Evolutionary conservation across 352 stramenopile species (phyloP).

Genomic region (Phytopythium vexans): DNA sequence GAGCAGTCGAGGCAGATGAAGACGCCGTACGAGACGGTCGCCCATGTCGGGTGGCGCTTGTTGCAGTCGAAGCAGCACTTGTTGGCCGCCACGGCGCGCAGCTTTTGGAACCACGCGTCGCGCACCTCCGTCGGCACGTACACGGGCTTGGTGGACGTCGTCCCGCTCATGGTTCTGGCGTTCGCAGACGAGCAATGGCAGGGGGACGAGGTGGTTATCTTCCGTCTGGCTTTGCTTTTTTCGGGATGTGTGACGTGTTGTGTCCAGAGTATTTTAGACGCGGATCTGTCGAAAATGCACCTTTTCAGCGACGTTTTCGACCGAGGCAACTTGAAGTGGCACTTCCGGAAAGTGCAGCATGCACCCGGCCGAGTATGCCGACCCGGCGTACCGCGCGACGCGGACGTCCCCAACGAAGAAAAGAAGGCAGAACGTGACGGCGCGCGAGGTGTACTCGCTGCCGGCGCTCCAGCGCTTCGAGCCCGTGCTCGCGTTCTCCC

Average conservation of each 20-base stretch:
- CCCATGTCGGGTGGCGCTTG: constrained; percentile 94
- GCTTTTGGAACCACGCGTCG: constrained; percentile 86
- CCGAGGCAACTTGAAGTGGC: no score
- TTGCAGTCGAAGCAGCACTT: constrained; percentile 96
- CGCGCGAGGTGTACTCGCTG: constrained; percentile 45
- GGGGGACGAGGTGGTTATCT: neutral
- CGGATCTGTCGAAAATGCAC: no score
- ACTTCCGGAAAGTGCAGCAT: no score
- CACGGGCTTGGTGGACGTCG: constrained; percentile 39
- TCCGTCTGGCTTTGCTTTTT: neutral
- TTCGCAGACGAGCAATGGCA: neutral
- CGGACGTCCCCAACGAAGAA: neutral
- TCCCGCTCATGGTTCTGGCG: constrained; percentile 20
- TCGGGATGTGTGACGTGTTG: no score
- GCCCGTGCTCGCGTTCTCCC: constrained; percentile 41
- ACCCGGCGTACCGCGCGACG: no score
- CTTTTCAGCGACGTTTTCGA: no score
- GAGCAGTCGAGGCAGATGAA: constrained; percentile 97
- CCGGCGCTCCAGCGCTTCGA: constrained; percentile 64
- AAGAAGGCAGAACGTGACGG: neutral
- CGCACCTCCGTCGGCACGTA: constrained; percentile 74
- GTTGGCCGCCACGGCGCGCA: constrained; percentile 72
- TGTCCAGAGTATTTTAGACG: no score
- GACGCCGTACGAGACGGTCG: constrained; percentile 93
- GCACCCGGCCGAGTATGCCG: no score